phyloP scores from a whole-genome alignment of 768 basidiomycete genomes.

The Dacryopinax primogenitus region DNA sequence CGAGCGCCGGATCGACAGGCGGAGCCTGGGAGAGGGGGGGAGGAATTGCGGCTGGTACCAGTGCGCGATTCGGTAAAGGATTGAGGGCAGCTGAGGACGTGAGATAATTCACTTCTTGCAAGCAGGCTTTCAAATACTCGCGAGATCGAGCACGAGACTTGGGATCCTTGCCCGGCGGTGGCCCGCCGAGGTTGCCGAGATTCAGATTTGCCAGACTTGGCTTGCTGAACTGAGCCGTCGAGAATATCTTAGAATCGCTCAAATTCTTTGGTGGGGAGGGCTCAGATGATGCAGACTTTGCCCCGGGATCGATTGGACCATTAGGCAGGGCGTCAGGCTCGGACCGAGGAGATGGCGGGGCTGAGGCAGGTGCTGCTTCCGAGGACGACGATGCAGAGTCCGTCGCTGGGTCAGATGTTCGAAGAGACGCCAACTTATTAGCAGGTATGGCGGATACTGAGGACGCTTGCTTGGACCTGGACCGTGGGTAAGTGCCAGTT shows the following conservation, averaged over 20 bases:
- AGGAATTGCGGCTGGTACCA: conserved; percentile 24
- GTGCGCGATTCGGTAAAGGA: conserved; percentile 77
- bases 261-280: neutral
- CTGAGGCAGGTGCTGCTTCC: conserved; percentile 9
- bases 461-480: conserved; percentile 67
- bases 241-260: neutral
- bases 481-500: no score
- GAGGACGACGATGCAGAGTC: conserved; percentile 8
- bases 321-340: neutral
- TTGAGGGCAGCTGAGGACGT: conserved; percentile 97
- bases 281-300: neutral
- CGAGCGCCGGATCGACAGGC: neutral
- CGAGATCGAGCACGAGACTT: conserved; percentile 87
- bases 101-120: conserved; percentile 95
- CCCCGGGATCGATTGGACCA: neutral
- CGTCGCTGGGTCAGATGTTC: conserved; percentile 21
- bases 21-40: neutral
- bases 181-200: conserved; percentile 42
- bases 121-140: conserved; percentile 94
- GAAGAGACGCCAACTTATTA: conserved; percentile 51
- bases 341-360: neutral
- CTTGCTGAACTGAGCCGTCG: neutral
- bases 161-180: conserved; percentile 76
- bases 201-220: neutral
- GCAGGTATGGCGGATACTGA: conserved; percentile 48